These are phyloP conservation scores for Coemansia sp. DNA, from an alignment of 192 early-diverging fungal genomes.

Conservation along the genomic window DNA sequence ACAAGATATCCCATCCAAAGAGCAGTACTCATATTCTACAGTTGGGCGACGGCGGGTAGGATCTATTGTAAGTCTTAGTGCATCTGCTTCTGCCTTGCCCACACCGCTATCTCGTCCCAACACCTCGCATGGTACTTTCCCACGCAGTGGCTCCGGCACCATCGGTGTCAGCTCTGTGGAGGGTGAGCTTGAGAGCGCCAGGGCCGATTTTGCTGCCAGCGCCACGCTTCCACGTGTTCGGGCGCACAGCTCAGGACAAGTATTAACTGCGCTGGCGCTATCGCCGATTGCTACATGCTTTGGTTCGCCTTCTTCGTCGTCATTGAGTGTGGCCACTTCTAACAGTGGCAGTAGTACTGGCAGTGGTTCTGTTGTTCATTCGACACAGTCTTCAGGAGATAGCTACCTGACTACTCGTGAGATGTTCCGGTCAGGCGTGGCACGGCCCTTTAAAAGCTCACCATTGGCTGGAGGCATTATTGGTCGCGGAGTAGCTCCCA, in stretches of 20 bases:
- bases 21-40: slow-evolving; percentile 49
- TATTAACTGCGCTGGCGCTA: slow-evolving; percentile 4
- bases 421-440: slow-evolving; percentile 7
- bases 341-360: slow-evolving; percentile 3
- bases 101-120: slow-evolving; percentile 23
- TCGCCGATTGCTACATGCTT: slow-evolving; percentile 14
- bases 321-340: background rate
- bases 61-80: slow-evolving; percentile 12
- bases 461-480: slow-evolving; percentile 20
- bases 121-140: slow-evolving; percentile 27
- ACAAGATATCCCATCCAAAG: slow-evolving; percentile 37
- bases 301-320: slow-evolving; percentile 4
- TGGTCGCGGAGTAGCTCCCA: slow-evolving; percentile 1
- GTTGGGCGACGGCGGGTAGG: slow-evolving; percentile 26
- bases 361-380: background rate
- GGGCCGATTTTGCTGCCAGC: slow-evolving; percentile 1
- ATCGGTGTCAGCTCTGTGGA: background rate
- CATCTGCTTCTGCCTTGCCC: slow-evolving; percentile 1
- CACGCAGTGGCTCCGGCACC: slow-evolving; percentile 1
- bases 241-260: slow-evolving; percentile 19
- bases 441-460: slow-evolving; percentile 31
- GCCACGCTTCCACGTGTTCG: slow-evolving; percentile 16
- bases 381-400: background rate
- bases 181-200: slow-evolving; percentile 6
- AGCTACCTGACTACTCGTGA: slow-evolving; percentile 8